Percentiles rank a stretch among this genome's conserved stretches.
Conservation (phyloP, 495 filamentous ascomycete species). For the Annulohypoxylon moriforme region DNA sequence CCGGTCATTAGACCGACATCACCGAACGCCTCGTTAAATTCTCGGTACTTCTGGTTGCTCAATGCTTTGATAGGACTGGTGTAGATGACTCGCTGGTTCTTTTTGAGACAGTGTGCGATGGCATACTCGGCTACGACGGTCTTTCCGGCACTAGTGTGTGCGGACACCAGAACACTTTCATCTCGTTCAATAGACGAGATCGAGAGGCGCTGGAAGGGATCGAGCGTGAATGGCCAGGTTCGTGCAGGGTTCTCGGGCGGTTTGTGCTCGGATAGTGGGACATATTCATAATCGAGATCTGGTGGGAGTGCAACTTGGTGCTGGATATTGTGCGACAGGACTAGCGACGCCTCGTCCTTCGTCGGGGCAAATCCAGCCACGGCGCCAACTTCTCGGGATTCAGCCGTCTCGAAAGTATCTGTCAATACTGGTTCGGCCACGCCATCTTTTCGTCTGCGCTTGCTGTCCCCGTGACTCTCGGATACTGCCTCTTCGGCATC, state of each 20-base stretch:
- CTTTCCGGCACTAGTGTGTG: constrained; percentile 97
- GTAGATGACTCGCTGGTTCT: constrained; percentile 98
- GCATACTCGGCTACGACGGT: constrained; percentile 98
- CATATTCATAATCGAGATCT: constrained; percentile 83
- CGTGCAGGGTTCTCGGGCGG: constrained; percentile 84
- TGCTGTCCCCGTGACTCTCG: constrained; percentile 67
- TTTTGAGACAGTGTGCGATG: constrained; percentile 95
- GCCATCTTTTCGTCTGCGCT: constrained; percentile 79
- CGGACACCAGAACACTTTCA: constrained; percentile 96
- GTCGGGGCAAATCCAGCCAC: constrained; percentile 81
- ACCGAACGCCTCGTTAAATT: constrained; percentile 94
- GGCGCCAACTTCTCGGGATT: constrained; percentile 86
- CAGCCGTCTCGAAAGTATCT: constrained; percentile 95
- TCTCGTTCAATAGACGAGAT: constrained; percentile 93
- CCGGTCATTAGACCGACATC: constrained; percentile 99
- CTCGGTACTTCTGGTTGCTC: constrained; percentile 98
- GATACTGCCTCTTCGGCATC: constrained; percentile 50
- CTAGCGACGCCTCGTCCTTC: constrained; percentile 71
- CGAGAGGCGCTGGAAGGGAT: constrained; percentile 95
- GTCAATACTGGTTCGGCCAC: constrained; percentile 85
- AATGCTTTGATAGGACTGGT: constrained; percentile 98
- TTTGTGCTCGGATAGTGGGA: constrained; percentile 91
- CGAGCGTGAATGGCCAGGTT: constrained; percentile 86
- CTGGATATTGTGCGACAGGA: constrained; percentile 94
- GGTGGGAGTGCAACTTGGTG: constrained; percentile 96